Evolutionary conservation across 345 rosid genomes (phyloP).

Genomic region (Gossypium bickii): DNA sequence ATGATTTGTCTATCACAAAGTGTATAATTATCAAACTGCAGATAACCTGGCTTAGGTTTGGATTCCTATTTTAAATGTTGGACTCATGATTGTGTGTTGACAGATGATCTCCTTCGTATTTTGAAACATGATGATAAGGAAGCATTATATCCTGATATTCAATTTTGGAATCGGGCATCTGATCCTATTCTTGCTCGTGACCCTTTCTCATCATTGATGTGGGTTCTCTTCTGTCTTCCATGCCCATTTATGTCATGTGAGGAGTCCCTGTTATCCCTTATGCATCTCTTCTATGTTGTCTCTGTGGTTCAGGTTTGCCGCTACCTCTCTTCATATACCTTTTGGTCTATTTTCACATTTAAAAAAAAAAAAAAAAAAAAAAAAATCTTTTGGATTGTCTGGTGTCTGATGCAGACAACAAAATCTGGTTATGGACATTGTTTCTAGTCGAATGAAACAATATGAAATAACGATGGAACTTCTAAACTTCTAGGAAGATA

Average conservation of each 20-base stretch:
- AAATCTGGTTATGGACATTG: background rate
- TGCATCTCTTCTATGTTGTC: conserved; percentile 76
- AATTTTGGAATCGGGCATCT: conserved; percentile 72
- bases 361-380: background rate
- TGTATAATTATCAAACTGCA: background rate
- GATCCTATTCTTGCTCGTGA: conserved; percentile 83
- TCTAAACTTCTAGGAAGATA: background rate
- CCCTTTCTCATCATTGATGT: conserved; percentile 95
- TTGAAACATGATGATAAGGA: conserved; percentile 44
- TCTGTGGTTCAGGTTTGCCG: conserved; percentile 67
- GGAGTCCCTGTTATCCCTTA: conserved; percentile 68
- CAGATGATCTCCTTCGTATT: conserved; percentile 43
- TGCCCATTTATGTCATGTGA: conserved; percentile 65
- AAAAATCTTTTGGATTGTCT: background rate
- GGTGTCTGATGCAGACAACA: background rate
- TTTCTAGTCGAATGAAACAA: background rate
- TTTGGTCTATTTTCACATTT: background rate
- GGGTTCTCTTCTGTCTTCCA: conserved; percentile 93
- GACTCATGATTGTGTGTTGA: conserved; percentile 14
- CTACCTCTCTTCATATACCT: conserved; percentile 8
- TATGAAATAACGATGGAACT: background rate
- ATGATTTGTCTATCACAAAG: background rate
- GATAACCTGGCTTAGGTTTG: background rate
- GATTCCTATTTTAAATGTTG: conserved; percentile 3
- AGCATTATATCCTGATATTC: conserved; percentile 41